Evolutionary conservation across 306 rosid genomes (phyloP), one percentile per base, ranked within the genome.

Genomic region (Senna tora): DNA sequence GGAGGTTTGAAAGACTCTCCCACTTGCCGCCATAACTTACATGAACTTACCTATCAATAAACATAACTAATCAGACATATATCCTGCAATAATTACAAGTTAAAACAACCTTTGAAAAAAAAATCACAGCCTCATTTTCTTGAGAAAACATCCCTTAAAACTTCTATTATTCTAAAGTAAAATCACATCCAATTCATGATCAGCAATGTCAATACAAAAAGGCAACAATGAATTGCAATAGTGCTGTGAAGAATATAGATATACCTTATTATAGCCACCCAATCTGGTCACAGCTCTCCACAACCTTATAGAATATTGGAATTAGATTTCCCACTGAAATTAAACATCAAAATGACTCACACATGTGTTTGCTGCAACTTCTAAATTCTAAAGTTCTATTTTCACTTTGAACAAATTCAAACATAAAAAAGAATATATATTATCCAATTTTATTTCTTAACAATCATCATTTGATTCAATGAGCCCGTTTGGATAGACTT

Each of bases 191-290:
- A 76, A 62, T 30, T 52, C 52, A 72, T 61, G 57, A 46, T n/a
- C n/a, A 66, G 7, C 28, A 13, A 51, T 11, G 28, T 34, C 74
- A 46, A 46, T 32, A 42, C 58, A 67, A 65, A 68, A 28, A 14
- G 3, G 9, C 38, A 28, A 54, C 67, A 53, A 54, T 66, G 76
- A 79, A 17, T 46, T 38, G 21, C 10, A 30, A 51, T 19, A 42
- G 33, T 16, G 42, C 52, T 66, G 55, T 53, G 71, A 41, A 32
- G 41, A 14, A 17, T 21, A 54, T 16, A 42, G 0, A 14, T 75
- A 79, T 81, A 95, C 99, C 99, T 91, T 95, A 70, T 91, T 96
- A 88, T 95, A 95, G 85, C 99, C 99, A 67, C 99, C 99, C 90
- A 95, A 82, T 84, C 90, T 88, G 3, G 81, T 89, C 75, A 95